These are phyloP conservation scores for Cocos nucifera DNA, from an alignment of 176 grass and related monocot species.

Conservation along the genomic window DNA sequence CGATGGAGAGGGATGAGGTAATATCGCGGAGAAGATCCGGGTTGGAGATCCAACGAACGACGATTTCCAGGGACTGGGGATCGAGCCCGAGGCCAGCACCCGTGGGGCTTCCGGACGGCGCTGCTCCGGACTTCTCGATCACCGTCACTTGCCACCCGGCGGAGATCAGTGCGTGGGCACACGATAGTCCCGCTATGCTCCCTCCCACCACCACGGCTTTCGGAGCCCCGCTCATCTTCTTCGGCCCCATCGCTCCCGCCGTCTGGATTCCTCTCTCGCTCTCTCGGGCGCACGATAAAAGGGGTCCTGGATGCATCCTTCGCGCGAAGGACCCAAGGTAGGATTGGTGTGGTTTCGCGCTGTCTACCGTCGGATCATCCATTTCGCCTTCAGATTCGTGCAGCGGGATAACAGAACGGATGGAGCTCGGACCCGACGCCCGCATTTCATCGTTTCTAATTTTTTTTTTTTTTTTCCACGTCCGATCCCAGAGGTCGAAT, in stretches of 20 bases:
- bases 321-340: no score
- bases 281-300: background rate
- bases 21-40: conserved; percentile 5
- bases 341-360: no score
- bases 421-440: no score
- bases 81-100: conserved; percentile 71
- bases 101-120: conserved; percentile 29
- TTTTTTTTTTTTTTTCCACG: no score
- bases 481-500: no score
- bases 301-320: no score
- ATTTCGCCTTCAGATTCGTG: no score
- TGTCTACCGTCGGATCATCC: no score
- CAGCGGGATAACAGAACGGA: no score
- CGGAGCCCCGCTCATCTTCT: conserved; percentile 1
- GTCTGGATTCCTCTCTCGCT: background rate
- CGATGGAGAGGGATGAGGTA: conserved; percentile 52
- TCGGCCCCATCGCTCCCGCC: background rate
- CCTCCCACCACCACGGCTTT: conserved; percentile 60
- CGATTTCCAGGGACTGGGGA: conserved; percentile 49
- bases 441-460: no score
- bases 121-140: conserved; percentile 59
- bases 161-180: conserved; percentile 55
- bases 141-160: conserved; percentile 54
- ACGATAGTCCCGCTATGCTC: conserved; percentile 65
- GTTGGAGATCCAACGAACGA: conserved; percentile 52